phyloP scores from a whole-genome alignment of 225 moss, liverwort and hornwort genomes.

The Polytrichum commune region DNA sequence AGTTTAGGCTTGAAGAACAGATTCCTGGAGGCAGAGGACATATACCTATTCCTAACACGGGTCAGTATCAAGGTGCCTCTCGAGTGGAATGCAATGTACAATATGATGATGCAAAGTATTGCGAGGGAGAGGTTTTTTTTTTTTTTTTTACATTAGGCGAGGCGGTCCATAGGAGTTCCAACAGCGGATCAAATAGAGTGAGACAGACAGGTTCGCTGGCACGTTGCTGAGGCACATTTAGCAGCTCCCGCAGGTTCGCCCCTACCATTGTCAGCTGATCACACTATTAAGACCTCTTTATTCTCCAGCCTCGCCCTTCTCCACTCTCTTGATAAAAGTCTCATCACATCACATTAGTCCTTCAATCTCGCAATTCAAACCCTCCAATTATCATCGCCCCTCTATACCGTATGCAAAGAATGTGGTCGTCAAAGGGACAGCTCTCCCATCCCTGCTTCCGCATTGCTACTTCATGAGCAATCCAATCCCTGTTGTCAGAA shows the following conservation, averaged over 20 bases:
- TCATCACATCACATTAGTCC: not conserved
- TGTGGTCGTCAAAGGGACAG: not conserved
- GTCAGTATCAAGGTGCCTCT: slow-evolving; percentile 6
- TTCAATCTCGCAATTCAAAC: not conserved
- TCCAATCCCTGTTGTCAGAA: no score
- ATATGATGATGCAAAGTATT: not conserved
- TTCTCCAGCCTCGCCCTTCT: slow-evolving; percentile 12
- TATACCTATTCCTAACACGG: not conserved
- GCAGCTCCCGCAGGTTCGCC: slow-evolving; percentile 54
- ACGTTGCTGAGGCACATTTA: slow-evolving; percentile 57
- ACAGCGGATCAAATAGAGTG: slow-evolving; percentile 57
- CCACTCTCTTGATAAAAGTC: not conserved
- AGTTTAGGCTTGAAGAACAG: not conserved
- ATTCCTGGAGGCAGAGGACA: not conserved
- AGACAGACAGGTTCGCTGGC: slow-evolving; percentile 45
- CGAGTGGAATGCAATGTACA: slow-evolving; percentile 6
- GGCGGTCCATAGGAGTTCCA: slow-evolving; percentile 65
- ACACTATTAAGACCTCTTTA: not conserved
- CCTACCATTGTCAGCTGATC: slow-evolving; percentile 41
- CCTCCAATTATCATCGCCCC: not conserved
- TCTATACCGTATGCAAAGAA: not conserved
- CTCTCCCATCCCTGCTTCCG: slow-evolving; percentile 3
- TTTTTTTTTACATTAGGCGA: slow-evolving; percentile 45
- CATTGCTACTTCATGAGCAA: not conserved
- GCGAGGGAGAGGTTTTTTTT: not conserved